These are phyloP conservation scores for Mycena albidolilacea DNA, from an alignment of 768 basidiomycete species.

Conservation along the genomic window DNA sequence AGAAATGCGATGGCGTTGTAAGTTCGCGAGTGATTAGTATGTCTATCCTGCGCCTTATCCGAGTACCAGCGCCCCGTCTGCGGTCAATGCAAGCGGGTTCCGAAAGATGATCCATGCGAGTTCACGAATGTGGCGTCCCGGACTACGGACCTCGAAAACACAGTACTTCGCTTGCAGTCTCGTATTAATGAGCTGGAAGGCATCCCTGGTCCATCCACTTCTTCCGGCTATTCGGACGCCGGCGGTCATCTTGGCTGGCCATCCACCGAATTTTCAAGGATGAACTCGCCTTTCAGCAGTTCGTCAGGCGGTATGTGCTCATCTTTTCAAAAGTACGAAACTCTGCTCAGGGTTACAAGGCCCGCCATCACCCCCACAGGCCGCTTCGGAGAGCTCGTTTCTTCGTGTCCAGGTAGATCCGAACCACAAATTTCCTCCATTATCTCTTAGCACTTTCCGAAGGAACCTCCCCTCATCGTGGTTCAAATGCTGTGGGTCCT, in stretches of 20 bases:
- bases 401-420: constrained; percentile 11
- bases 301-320: constrained; percentile 14
- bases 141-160: constrained; percentile 55
- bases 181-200: constrained; percentile 55
- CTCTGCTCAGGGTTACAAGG: background rate
- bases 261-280: background rate
- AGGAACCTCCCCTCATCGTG: constrained; percentile 29
- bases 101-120: constrained; percentile 58
- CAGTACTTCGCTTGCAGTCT: constrained; percentile 53
- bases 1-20: constrained; percentile 41
- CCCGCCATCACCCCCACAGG: constrained; percentile 5
- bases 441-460: background rate
- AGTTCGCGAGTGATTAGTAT: background rate
- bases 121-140: constrained; percentile 56
- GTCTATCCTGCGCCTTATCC: background rate
- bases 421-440: no score
- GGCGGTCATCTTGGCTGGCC: background rate
- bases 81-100: constrained; percentile 55
- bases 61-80: constrained; percentile 44
- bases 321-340: background rate
- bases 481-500: constrained; percentile 25
- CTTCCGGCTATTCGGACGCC: constrained; percentile 31
- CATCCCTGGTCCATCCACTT: constrained; percentile 22
- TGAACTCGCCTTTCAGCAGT: constrained; percentile 20
- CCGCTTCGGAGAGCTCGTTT: constrained; percentile 4